Conservation (phyloP, 140 eudicot species). For the Ambrosia hybrid region DNA sequence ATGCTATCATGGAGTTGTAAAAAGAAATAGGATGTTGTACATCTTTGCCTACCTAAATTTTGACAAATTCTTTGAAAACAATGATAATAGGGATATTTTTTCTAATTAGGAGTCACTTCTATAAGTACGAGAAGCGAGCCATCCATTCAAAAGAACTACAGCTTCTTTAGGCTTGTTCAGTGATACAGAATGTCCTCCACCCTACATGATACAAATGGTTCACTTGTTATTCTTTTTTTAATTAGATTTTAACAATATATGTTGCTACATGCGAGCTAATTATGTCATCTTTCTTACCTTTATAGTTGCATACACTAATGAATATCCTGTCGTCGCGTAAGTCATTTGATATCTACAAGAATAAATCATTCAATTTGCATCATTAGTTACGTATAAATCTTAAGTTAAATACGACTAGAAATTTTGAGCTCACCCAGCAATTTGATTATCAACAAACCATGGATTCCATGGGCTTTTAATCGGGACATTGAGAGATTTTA, state of each 20-base stretch:
- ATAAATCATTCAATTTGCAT: too few relatives aligned
- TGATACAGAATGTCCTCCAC: constrained; percentile 25
- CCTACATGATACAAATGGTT: background rate
- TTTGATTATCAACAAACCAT: constrained; percentile 38
- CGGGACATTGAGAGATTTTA: constrained; percentile 30
- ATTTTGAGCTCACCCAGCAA: constrained; percentile 40
- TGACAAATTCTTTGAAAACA: too few relatives aligned
- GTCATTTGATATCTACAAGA: constrained; percentile 16
- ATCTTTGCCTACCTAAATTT: too few relatives aligned
- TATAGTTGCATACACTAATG: constrained; percentile 6
- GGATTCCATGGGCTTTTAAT: constrained; percentile 36
- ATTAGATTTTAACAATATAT: background rate
- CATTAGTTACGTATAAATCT: too few relatives aligned
- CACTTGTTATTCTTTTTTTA: too few relatives aligned
- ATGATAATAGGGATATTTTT: too few relatives aligned
- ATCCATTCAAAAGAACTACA: constrained; percentile 15
- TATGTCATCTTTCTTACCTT: constrained; percentile 11
- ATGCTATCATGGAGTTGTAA: too few relatives aligned
- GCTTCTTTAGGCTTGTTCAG: constrained; percentile 33
- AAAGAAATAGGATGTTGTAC: too few relatives aligned
- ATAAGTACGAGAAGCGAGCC: constrained; percentile 26
- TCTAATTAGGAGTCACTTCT: background rate
- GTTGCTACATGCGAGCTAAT: background rate
- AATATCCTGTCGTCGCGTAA: background rate
- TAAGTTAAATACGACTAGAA: background rate